These are phyloP conservation scores for Arabis alpina DNA, from an alignment of 345 rosid genomes.

Conservation along the genomic window DNA sequence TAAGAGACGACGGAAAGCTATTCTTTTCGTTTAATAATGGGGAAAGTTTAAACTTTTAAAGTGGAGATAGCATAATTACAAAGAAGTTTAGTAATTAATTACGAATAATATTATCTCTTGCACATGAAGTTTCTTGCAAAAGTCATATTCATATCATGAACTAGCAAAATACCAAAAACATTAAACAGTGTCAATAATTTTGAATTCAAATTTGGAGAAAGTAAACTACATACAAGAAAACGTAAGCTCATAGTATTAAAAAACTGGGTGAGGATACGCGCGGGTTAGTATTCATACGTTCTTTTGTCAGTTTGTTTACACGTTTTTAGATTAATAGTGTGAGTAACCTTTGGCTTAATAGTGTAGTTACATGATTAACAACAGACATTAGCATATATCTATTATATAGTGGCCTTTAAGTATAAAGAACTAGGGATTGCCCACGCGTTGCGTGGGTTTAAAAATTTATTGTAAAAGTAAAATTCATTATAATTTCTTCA, in stretches of 20 bases:
- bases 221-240: background rate
- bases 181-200: background rate
- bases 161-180: background rate
- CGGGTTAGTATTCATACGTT: no score
- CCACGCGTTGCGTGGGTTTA: no score
- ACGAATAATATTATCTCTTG: background rate
- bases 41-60: background rate
- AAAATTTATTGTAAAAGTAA: no score
- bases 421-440: no score
- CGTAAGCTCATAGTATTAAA: slow-evolving; percentile 7
- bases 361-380: no score
- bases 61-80: background rate
- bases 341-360: no score
- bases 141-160: slow-evolving; percentile 16
- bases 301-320: no score
- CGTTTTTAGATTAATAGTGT: no score
- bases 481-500: no score
- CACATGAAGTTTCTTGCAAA: slow-evolving; percentile 9
- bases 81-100: background rate
- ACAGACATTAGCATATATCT: no score
- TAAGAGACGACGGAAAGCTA: background rate
- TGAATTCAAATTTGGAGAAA: background rate
- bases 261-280: no score
- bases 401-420: no score
- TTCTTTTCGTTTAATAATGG: slow-evolving; percentile 4